Percentiles rank a stretch among this genome's conserved stretches.
Evolutionary conservation across 208 protist species (phyloP).

Genomic region (Trypanosomatidae sp.): DNA sequence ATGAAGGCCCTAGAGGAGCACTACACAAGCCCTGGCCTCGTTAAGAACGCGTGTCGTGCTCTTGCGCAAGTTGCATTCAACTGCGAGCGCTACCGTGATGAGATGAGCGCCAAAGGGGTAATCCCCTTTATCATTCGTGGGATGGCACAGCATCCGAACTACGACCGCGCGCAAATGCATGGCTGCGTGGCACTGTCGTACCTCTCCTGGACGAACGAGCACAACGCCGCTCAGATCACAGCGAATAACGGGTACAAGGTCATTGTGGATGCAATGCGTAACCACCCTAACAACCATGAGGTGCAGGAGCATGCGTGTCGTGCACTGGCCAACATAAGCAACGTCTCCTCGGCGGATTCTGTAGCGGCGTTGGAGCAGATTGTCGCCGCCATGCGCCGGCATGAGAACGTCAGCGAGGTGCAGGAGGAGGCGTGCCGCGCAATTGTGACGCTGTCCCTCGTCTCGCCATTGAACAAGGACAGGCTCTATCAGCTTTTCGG

Average conservation of each 20-base stretch:
- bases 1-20: constrained; percentile 82
- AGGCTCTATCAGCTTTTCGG: constrained; percentile 72
- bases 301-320: constrained; percentile 91
- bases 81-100: constrained; percentile 84
- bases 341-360: constrained; percentile 54
- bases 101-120: constrained; percentile 81
- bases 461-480: constrained; percentile 84
- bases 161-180: constrained; percentile 91
- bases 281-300: constrained; percentile 83
- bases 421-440: constrained; percentile 91
- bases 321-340: constrained; percentile 87
- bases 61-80: constrained; percentile 91
- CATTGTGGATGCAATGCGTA: constrained; percentile 87
- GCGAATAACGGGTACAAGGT: constrained; percentile 77
- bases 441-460: constrained; percentile 86
- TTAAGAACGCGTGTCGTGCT: constrained; percentile 90
- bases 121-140: constrained; percentile 87
- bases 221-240: constrained; percentile 81
- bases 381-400: constrained; percentile 78
- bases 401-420: constrained; percentile 76
- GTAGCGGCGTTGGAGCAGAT: constrained; percentile 75
- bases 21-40: constrained; percentile 76
- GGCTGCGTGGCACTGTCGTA: constrained; percentile 91
- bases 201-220: constrained; percentile 89
- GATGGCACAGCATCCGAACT: constrained; percentile 84